Evolutionary conservation across 177 flowering plant species (phyloP), one percentile per base, ranked within the genome.

Genomic region (Telopea speciosissima): DNA sequence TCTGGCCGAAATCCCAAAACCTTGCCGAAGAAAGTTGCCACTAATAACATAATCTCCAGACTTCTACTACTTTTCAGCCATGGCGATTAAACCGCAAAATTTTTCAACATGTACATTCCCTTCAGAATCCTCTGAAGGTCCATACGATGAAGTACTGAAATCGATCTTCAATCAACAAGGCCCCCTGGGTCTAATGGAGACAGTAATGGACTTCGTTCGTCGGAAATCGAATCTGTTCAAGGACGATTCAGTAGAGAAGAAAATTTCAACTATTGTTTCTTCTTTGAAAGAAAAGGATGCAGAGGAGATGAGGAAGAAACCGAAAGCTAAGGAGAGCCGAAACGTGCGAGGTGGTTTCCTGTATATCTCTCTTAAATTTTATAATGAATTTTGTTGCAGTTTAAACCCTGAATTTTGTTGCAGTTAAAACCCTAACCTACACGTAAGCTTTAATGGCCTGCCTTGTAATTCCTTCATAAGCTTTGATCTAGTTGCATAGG

Each of bases 181-280:
- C 36, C 93, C 98, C 3, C 68, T 83, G 16, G 84, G 72, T 42
- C 81, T 91, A 72, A 63, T 93, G 63, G 85, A 86, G 80, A 71
- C 77, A 60, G 90, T 72, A 1, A 62, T 91, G 61, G 91, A 85
- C 40, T 91, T 88, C 54, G 70, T 88, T 8, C 78, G 83, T 6
- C 71, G 78, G 24, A 86, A 88, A 69, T 76, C 85, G 60, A 87
- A 89, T 64, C 80, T 87, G 0, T 82, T 93, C 65, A 67, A 60
- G 69, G 86, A 79, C 31, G 85, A 81, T 1, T 24, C 73, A 59
- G 85, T 82, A 25, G 87, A 81, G 74, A 80, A 73, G 79, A 87
- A 90, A 74, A 77, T 89, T 59, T 62, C 59, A 1, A 75, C 81
- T 19, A 67, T 79, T 26, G 77, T 85, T 54, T 69, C 69, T 21